Conservation (phyloP, 176 grass and related monocot genomes). For the Zea luxurians region DNA sequence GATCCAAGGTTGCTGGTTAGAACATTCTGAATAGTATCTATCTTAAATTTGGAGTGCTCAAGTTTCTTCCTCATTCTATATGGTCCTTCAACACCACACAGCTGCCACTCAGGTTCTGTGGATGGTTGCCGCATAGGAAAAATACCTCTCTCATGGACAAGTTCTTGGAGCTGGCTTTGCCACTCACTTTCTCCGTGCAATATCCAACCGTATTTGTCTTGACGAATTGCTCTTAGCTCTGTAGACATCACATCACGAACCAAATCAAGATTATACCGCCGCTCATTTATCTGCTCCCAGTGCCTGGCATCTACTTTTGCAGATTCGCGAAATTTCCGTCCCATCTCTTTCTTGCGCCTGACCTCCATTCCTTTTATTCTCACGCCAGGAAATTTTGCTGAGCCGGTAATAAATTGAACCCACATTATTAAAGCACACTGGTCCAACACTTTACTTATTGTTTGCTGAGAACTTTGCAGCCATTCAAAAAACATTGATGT, state of each 20-base stretch:
- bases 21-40: slow-evolving; percentile 93
- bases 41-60: slow-evolving; percentile 79
- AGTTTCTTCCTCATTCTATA: slow-evolving; percentile 99
- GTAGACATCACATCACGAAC: slow-evolving; percentile 95
- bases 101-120: slow-evolving; percentile 73
- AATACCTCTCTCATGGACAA: slow-evolving; percentile 95
- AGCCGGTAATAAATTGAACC: slow-evolving; percentile 82
- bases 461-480: slow-evolving; percentile 74
- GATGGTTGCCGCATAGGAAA: slow-evolving; percentile 70
- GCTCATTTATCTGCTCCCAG: slow-evolving; percentile 87
- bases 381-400: slow-evolving; percentile 94
- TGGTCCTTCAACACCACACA: slow-evolving; percentile 94
- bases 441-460: slow-evolving; percentile 83
- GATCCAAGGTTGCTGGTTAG: slow-evolving; percentile 54
- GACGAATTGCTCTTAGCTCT: slow-evolving; percentile 83
- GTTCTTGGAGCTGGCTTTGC: slow-evolving; percentile 90
- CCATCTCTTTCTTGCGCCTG: slow-evolving; percentile 93
- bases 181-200: slow-evolving; percentile 98
- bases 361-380: slow-evolving; percentile 99
- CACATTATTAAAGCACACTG: slow-evolving; percentile 93
- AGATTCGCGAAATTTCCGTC: slow-evolving; percentile 72
- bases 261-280: slow-evolving; percentile 77
- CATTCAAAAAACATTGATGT: slow-evolving; percentile 83
- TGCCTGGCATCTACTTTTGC: slow-evolving; percentile 71
- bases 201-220: slow-evolving; percentile 99